Conservation (phyloP, 768 basidiomycete species). For the Collybia sordida region DNA sequence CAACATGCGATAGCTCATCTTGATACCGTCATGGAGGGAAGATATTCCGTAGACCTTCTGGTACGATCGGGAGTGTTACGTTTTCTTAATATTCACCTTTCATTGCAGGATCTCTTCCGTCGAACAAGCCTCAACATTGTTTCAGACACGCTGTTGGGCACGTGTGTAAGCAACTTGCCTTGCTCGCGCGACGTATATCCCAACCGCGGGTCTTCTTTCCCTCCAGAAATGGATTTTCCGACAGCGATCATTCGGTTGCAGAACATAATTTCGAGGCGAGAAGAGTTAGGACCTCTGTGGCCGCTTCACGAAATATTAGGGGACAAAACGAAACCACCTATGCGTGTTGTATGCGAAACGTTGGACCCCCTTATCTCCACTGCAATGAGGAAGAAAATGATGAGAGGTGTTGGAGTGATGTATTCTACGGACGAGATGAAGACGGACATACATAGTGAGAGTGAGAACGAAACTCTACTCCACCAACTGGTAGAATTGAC, state of each 20-base stretch:
- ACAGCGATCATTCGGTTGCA: constrained; percentile 40
- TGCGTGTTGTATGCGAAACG: constrained; percentile 42
- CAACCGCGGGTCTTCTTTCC: constrained; percentile 19
- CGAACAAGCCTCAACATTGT: constrained; percentile 55
- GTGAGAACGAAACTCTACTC: constrained; percentile 18
- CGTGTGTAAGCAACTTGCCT: constrained; percentile 36
- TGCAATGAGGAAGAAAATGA: constrained; percentile 27
- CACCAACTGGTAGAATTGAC: constrained; percentile 8
- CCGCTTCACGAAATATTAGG: constrained; percentile 43
- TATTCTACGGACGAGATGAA: neutral
- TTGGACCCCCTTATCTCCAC: constrained; percentile 47
- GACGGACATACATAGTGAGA: constrained; percentile 13
- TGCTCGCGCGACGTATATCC: constrained; percentile 24
- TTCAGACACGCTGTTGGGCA: constrained; percentile 56
- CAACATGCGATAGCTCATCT: constrained; percentile 31
- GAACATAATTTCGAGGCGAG: constrained; percentile 25
- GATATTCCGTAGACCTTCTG: constrained; percentile 39
- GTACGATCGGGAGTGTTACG: constrained; percentile 13
- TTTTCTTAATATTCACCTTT: neutral
- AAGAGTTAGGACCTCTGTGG: constrained; percentile 40
- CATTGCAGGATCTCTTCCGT: constrained; percentile 38
- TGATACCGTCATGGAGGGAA: constrained; percentile 25
- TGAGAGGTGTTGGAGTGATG: constrained; percentile 7
- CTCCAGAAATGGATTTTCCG: constrained; percentile 34
- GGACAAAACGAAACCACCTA: constrained; percentile 35